phyloP scores from a whole-genome alignment of 495 filamentous ascomycete genomes.

The Xylaria acuta region DNA sequence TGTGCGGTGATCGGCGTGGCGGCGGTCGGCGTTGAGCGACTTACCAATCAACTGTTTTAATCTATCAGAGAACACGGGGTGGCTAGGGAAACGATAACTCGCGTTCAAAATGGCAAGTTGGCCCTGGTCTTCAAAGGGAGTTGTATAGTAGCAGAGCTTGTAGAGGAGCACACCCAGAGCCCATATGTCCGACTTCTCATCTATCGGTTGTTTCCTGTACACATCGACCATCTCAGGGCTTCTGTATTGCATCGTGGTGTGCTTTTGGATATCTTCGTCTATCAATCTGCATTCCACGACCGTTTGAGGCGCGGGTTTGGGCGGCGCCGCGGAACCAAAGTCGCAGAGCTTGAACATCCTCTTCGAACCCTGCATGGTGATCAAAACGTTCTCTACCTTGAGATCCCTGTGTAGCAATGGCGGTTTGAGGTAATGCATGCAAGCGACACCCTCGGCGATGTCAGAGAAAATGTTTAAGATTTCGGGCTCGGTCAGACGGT shows the following conservation, averaged over 20 bases:
- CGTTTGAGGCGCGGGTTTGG: constrained; percentile 82
- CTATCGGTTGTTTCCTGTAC: constrained; percentile 93
- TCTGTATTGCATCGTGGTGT: constrained; percentile 95
- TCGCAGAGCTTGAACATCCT: constrained; percentile 93
- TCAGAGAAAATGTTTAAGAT: constrained; percentile 96
- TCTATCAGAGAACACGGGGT: constrained; percentile 87
- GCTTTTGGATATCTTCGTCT: constrained; percentile 95
- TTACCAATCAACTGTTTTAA: constrained; percentile 91
- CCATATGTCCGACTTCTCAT: constrained; percentile 99
- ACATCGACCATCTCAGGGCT: constrained; percentile 99
- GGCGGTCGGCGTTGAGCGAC: constrained; percentile 33
- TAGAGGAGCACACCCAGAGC: constrained; percentile 94
- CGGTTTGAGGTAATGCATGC: constrained; percentile 98
- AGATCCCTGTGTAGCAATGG: constrained; percentile 92
- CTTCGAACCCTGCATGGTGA: constrained; percentile 66
- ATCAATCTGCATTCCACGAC: constrained; percentile 86
- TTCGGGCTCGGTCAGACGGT: constrained; percentile 96
- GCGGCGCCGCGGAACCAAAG: constrained; percentile 90
- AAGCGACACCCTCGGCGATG: constrained; percentile 93
- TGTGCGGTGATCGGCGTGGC: constrained; percentile 1
- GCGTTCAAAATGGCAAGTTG: constrained; percentile 99
- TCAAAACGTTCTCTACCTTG: constrained; percentile 98
- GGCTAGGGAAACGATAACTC: constrained; percentile 87
- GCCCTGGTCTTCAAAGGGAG: constrained; percentile 95
- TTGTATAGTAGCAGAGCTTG: constrained; percentile 99